Conservation (phyloP, 1,284 basidiomycete genomes). For the Microbotryum silenes-acaulis region DNA sequence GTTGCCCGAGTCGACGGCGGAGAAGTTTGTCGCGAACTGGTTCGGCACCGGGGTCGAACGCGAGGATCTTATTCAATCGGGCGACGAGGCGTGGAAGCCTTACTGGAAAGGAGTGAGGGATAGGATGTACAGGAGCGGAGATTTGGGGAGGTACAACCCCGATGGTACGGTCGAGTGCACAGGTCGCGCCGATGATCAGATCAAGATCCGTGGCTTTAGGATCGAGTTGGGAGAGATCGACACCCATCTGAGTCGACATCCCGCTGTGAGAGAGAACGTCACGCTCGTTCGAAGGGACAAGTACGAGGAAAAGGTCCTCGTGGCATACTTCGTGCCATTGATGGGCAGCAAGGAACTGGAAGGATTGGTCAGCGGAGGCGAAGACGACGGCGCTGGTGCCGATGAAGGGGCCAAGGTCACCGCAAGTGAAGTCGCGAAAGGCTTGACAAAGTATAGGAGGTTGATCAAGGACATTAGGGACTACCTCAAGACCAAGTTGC, state of each 20-base stretch:
- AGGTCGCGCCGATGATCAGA: conserved; percentile 95
- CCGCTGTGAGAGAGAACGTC: conserved; percentile 90
- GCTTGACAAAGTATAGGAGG: conserved; percentile 71
- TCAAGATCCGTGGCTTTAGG: conserved; percentile 98
- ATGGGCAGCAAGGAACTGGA: conserved; percentile 59
- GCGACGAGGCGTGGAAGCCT: conserved; percentile 57
- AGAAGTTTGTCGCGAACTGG: conserved; percentile 93
- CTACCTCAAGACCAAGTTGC: conserved; percentile 93
- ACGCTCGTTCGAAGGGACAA: conserved; percentile 95
- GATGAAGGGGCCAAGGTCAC: conserved; percentile 44
- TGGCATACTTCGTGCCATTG: conserved; percentile 96
- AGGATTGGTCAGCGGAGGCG: conserved; percentile 56
- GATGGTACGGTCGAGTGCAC: conserved; percentile 94
- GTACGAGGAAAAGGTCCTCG: conserved; percentile 98
- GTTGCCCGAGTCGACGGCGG: conserved; percentile 61
- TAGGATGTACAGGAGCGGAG: conserved; percentile 95
- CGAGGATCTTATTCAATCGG: conserved; percentile 61
- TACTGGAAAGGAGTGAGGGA: conserved; percentile 98
- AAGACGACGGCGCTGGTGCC: conserved; percentile 49
- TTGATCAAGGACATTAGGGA: conserved; percentile 92
- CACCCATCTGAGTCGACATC: conserved; percentile 88
- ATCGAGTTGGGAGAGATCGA: conserved; percentile 99
- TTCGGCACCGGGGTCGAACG: conserved; percentile 56
- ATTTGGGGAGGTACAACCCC: conserved; percentile 89
- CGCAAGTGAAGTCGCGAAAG: conserved; percentile 53